Evolutionary conservation across 2,329 filamentous ascomycete species (phyloP).

Genomic region (Penicillium frequentans): DNA sequence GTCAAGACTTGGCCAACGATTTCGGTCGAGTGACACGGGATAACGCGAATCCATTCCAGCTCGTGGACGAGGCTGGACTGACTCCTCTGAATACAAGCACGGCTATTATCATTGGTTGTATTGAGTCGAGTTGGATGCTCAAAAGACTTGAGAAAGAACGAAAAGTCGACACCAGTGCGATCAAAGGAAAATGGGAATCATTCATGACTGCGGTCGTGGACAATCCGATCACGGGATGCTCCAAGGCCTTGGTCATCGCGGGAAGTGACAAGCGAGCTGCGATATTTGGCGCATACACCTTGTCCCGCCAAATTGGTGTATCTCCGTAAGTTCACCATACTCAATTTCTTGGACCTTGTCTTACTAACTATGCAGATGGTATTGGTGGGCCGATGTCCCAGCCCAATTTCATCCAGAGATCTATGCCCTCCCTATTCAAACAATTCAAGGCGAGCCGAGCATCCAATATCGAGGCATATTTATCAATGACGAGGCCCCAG

Average conservation of each 20-base stretch:
- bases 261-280: conserved; percentile 67
- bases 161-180: conserved; percentile 58
- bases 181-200: conserved; percentile 68
- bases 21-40: conserved; percentile 10
- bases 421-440: conserved; percentile 55
- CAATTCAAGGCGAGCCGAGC: conserved; percentile 59
- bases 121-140: conserved; percentile 12
- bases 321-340: conserved; percentile 48
- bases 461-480: conserved; percentile 71
- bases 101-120: conserved; percentile 10
- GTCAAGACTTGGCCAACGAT: conserved; percentile 7
- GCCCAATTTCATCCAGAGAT: conserved; percentile 53
- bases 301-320: conserved; percentile 73
- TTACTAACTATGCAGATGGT: conserved; percentile 46
- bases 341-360: background rate
- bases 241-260: conserved; percentile 64
- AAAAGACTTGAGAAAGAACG: conserved; percentile 24
- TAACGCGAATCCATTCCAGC: conserved; percentile 2
- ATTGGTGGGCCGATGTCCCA: conserved; percentile 67
- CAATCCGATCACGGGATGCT: conserved; percentile 57
- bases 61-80: background rate
- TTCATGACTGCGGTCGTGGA: conserved; percentile 62
- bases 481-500: conserved; percentile 69
- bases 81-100: background rate
- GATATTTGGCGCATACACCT: conserved; percentile 69